Evolutionary conservation across 345 rosid species (phyloP).

Genomic region (Sisymbrium altissimum): DNA sequence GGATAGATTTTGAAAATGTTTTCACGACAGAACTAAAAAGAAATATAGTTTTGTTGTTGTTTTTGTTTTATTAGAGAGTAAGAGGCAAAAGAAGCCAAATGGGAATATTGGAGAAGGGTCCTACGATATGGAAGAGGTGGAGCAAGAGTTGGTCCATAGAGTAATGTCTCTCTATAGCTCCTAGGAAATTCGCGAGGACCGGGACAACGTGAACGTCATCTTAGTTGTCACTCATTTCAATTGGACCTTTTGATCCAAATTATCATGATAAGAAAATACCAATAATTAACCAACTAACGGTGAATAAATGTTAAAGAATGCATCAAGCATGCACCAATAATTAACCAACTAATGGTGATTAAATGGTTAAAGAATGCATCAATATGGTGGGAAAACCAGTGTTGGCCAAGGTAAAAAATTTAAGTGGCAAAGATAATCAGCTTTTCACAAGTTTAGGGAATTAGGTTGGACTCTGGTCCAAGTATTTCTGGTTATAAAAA

Average conservation of each 20-base stretch:
- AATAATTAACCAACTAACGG: not conserved
- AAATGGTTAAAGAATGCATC: not conserved
- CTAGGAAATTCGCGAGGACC: constrained; percentile 12
- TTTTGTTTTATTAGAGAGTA: constrained; percentile 11
- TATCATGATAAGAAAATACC: not conserved
- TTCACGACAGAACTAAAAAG: not conserved
- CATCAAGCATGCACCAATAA: not conserved
- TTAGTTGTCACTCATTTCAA: constrained; percentile 23
- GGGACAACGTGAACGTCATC: constrained; percentile 19
- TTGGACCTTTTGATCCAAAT: constrained; percentile 6
- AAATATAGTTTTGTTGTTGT: not conserved
- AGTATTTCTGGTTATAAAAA: too few species aligned
- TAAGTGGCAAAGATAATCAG: too few species aligned
- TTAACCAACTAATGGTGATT: not conserved
- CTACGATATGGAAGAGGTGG: constrained; percentile 29
- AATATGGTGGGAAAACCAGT: too few species aligned
- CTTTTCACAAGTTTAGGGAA: too few species aligned
- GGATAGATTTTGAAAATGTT: not conserved
- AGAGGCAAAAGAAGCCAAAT: constrained; percentile 18
- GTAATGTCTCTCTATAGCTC: constrained; percentile 21
- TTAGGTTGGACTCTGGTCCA: too few species aligned
- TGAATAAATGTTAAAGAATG: not conserved
- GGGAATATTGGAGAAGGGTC: constrained; percentile 20
- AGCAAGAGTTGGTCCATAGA: constrained; percentile 22
- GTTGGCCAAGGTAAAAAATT: too few species aligned